Evolutionary conservation across 2,329 filamentous ascomycete genomes (phyloP), one percentile per base, ranked within the genome.

Genomic region (Alternaria sp.): DNA sequence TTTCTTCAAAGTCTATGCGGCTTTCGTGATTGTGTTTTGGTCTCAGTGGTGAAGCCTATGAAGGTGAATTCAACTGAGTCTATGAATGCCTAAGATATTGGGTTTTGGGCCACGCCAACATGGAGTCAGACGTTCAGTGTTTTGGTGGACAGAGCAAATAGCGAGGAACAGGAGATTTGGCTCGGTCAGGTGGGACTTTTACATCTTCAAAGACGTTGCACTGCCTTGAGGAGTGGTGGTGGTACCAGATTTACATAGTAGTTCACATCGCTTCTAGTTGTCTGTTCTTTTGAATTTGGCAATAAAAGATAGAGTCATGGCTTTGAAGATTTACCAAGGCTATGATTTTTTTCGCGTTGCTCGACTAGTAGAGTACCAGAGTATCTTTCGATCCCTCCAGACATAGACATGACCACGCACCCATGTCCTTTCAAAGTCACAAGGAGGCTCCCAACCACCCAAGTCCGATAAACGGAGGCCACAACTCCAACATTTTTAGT

Each of bases 21-120:
- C 50, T 34, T 52, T 26, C 26, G n/a, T 44, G 39, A 14, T 26
- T 52, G 50, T 52, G 37, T 44, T 42, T 42, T 42, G 26, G 13
- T 29, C 24, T 31, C n/a, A 29, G 17, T 52, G 23, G 23, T 28
- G 11, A 11, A 31, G 23, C 7, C 14, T 14, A 24, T 26, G 4
- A 9, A n/a, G 29, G 21, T 46, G 4, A 4, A 9, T 46, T 2
- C 2, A 5, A 34, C 21, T 13, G 21, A 23, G 29, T n/a, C 21
- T 21, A 48, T 17, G 4, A 2, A 34, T 40, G 5, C 26, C 17
- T 23, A 10, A 8, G n/a, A 3, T 11, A 2, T 24, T 2, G 5
- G 28, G 7, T 4, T 7, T 33, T 26, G 21, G 13, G 10, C 31
- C 5, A 21, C 10, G 23, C 5, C 31, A 48, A 26, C 31, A 48